phyloP scores from a whole-genome alignment of 2,329 filamentous ascomycete species.

The Hymenoscyphus repandus region DNA sequence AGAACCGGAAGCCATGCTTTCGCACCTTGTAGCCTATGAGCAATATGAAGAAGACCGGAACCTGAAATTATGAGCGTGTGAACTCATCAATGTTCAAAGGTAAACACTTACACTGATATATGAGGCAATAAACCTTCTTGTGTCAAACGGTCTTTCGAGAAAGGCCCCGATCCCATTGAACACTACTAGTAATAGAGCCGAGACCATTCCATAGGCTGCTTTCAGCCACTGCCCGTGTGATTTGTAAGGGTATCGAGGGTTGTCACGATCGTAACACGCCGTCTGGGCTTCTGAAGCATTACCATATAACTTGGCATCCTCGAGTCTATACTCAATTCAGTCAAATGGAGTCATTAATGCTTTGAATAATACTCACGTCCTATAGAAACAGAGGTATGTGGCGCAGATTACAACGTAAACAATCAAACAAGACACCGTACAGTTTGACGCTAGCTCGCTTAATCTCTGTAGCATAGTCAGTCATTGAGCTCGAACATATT shows the following conservation, averaged over 20 bases:
- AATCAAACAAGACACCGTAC: slow-evolving; percentile 36
- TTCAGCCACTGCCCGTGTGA: slow-evolving; percentile 37
- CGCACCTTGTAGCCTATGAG: slow-evolving; percentile 36
- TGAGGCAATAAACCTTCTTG: slow-evolving; percentile 34
- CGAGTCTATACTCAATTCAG: slow-evolving; percentile 27
- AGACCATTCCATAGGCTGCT: slow-evolving; percentile 32
- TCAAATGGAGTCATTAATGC: slow-evolving; percentile 1
- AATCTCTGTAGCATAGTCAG: slow-evolving; percentile 29
- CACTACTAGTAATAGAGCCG: slow-evolving; percentile 31
- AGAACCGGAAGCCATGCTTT: slow-evolving; percentile 32
- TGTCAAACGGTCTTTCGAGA: slow-evolving; percentile 33
- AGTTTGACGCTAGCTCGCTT: slow-evolving; percentile 35
- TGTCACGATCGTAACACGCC: slow-evolving; percentile 33
- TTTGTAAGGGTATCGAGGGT: slow-evolving; percentile 35
- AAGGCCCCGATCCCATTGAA: slow-evolving; percentile 35
- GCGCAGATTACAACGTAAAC: slow-evolving; percentile 37
- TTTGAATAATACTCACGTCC: slow-evolving; percentile 27
- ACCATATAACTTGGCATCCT: slow-evolving; percentile 35
- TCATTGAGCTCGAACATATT: not conserved
- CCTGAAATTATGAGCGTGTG: slow-evolving; percentile 17
- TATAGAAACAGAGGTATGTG: slow-evolving; percentile 37
- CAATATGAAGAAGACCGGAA: slow-evolving; percentile 35
- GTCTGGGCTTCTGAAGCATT: slow-evolving; percentile 35
- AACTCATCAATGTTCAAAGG: not conserved
- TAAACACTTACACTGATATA: slow-evolving; percentile 35